Base-by-base conservation (phyloP, 2,329 filamentous ascomycete species). In the Curvularia verruculosa region DNA sequence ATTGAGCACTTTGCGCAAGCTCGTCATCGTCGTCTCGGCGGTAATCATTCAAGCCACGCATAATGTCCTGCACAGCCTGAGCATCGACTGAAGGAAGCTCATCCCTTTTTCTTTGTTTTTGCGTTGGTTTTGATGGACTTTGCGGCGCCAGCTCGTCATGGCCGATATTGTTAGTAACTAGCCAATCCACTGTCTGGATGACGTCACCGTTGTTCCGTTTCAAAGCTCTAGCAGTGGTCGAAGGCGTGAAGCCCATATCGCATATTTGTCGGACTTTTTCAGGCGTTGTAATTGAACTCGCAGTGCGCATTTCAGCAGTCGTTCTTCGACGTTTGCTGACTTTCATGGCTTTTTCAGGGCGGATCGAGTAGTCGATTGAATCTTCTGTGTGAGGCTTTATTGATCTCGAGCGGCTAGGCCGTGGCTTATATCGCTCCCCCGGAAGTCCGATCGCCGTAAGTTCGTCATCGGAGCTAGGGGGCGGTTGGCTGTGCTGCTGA, bases 351-450 rank as follows among this genome's bases (percentile, higher is more conserved):
- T 67, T 72, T 49, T 76, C 70, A 19, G 70, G 69, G 34, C 52
- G 66, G 21, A 70, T 34, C 2, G 72, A 75, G 31, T 71, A 73
- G 50, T 75, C 70, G 19, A 72, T 61, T 2, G 65, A 44, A 19
- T 71, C 62, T 36, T 67, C 56, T 4, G 52, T 39, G 26, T 51
- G 52, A 21, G 66, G 26, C 23, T 63, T 72, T 8, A 64, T 54
- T n/a, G 75, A 77, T 36, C 75, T 66, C 23, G 75, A 76, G 12
- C 74, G 73, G 52, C 69, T 75, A 10, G 74, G 74, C 9, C 72
- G 70, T 29, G 75, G 73, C 34, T 73, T 72, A 49, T 76, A 77
- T 49, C 69, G 62, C 56, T 77, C 73, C 60, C 63, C 61, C n/a
- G 66, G 69, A 7, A 74, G 41, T 8, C 61, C 68, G 13, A 72